phyloP scores from a whole-genome alignment of 2,329 filamentous ascomycete species.

The Cordyceps pruinosa region DNA sequence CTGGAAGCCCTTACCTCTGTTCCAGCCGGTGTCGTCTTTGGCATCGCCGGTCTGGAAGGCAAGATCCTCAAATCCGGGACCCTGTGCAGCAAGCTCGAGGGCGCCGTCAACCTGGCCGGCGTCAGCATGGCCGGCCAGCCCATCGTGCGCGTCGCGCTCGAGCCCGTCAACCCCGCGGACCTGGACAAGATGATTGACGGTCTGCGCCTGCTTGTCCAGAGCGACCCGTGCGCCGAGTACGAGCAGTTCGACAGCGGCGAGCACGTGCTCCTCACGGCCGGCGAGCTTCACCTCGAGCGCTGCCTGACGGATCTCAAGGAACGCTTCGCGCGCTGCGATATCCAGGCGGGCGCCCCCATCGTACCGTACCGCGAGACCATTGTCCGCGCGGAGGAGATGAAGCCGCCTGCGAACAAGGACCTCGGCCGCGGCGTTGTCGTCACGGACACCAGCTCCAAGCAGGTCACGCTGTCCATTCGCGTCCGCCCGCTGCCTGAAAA shows the following conservation, averaged over 20 bases:
- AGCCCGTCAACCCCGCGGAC: slow-evolving; percentile 83
- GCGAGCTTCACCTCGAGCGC: slow-evolving; percentile 87
- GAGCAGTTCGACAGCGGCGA: slow-evolving; percentile 89
- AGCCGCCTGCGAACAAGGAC: slow-evolving; percentile 75
- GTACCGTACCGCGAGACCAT: slow-evolving; percentile 95
- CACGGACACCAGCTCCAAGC: slow-evolving; percentile 73
- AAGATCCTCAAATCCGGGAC: slow-evolving; percentile 95
- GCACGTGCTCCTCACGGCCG: slow-evolving; percentile 89
- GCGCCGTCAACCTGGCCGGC: slow-evolving; percentile 84
- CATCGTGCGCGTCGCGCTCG: slow-evolving; percentile 92
- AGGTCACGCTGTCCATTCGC: slow-evolving; percentile 68
- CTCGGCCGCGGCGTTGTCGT: slow-evolving; percentile 77
- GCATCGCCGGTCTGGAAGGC: slow-evolving; percentile 85
- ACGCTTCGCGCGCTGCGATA: slow-evolving; percentile 86
- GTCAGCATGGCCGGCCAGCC: slow-evolving; percentile 74
- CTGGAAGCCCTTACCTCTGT: slow-evolving; percentile 78
- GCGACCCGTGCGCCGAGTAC: slow-evolving; percentile 92
- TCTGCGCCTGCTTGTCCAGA: slow-evolving; percentile 79
- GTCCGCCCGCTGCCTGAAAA: slow-evolving; percentile 71
- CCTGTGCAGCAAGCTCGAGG: slow-evolving; percentile 78
- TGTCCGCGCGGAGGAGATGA: slow-evolving; percentile 83
- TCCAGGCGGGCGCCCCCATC: slow-evolving; percentile 88
- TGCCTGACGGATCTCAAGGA: slow-evolving; percentile 91
- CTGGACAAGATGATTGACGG: slow-evolving; percentile 93
- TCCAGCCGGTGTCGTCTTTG: slow-evolving; percentile 90